Evolutionary conservation across 2,329 filamentous ascomycete genomes (phyloP), one percentile per base, ranked within the genome.

Genomic region (Sclerotinia trifoliorum): DNA sequence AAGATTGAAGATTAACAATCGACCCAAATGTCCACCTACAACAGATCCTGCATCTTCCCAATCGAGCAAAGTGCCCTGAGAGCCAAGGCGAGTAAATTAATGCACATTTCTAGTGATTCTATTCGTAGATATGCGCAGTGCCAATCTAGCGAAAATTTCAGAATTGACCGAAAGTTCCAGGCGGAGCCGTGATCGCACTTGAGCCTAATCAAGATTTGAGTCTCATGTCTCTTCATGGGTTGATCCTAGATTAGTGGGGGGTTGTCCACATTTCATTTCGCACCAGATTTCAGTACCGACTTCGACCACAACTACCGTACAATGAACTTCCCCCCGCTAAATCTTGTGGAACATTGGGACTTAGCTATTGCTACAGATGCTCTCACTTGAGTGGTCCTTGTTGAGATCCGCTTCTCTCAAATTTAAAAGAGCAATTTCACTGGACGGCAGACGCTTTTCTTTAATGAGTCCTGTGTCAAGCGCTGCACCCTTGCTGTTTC

Each of bases 271-370:
- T 62, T 42, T 49, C 58, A 62, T 62, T 49, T 61, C 35, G 46
- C 46, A 62, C 46, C 58, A 62, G 58, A 62, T 62, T 62, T 62
- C 58, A 62, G 58, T 62, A 62, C 58, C 58, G 58, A 62, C 29
- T 62, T 39, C 7, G 44, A 8, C 46, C 5, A 17, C 21, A 63
- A 51, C 60, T 63, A 63, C 46, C 60, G 46, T 26, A 63, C 29
- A 39, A 39, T 51, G 32, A 3, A 48, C 29, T 49, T 29, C 29
- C 58, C 58, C 60, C 60, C 24, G 46, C 60, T 39, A 51, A 39
- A 7, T 51, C 2, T 21, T 51, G 60, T 63, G 60, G 39, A 51
- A 63, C 60, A 29, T 24, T 49, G 32, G 15, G 19, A 19, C n/a
- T 52, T n/a, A 21, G 3, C 13, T 39, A 29, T 49, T 17, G 39